Conservation (phyloP, 768 basidiomycete species). For the Leccinum longicurvipes region DNA sequence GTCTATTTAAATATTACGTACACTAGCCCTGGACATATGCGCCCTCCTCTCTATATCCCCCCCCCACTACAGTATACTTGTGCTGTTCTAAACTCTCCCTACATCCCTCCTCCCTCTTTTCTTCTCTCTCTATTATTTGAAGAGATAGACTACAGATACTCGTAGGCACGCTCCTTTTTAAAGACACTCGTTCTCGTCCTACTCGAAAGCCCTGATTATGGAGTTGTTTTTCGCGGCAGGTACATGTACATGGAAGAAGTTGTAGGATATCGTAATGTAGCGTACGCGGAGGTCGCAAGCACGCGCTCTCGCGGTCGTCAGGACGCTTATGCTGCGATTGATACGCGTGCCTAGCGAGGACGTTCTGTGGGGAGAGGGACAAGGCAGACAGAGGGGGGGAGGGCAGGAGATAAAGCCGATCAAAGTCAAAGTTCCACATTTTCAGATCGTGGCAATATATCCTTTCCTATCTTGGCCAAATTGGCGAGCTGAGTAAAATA, state of each 20-base stretch:
- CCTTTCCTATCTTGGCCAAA: neutral
- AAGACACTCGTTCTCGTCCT: neutral
- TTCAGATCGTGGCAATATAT: neutral
- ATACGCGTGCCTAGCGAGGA: neutral
- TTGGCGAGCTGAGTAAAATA: too few relatives aligned
- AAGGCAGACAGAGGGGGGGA: neutral
- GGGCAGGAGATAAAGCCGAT: too few relatives aligned
- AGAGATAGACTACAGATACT: neutral
- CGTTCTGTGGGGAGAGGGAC: neutral
- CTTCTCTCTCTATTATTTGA: neutral
- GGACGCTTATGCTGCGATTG: neutral
- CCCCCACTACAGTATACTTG: neutral
- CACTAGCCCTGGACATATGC: neutral
- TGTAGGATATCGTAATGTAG: neutral
- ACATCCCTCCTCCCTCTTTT: neutral
- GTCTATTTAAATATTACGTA: neutral
- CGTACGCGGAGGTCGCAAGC: neutral
- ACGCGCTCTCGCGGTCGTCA: neutral
- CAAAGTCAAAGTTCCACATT: neutral
- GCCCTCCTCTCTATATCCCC: neutral
- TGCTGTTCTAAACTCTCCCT: neutral
- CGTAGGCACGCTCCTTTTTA: neutral
- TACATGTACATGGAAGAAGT: neutral
- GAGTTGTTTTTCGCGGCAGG: neutral
- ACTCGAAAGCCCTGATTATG: neutral